Base-by-base conservation (phyloP, 345 rosid genomes). In the Boechera divaricarpa region DNA sequence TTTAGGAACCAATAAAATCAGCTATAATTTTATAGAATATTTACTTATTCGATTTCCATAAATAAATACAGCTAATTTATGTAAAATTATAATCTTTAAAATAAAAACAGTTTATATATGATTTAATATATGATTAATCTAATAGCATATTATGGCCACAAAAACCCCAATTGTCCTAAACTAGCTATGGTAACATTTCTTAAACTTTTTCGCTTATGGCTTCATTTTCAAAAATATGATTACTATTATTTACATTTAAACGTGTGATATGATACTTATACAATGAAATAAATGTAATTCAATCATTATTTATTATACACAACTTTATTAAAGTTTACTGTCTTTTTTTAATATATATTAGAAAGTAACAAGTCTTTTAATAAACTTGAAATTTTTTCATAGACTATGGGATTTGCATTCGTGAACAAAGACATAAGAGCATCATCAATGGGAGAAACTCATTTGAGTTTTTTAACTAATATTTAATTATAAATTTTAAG, bases 111-210 rank as follows among this genome's bases (percentile, higher is more conserved):
- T 16, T 16, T 16, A 16, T 16, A 16, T 16, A 16, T 16, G 16
- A 16, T 16, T 16, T 16, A 16, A 16, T 16, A 16, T 16, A 16
- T 16, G 16, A 16, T 16, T 16, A 16, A 16, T 16, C 16, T 16
- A 16, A 16, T 16, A 16, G 16, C 16, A 16, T 16, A 16, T 16
- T 16, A 16, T 16, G 16, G 80, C 35, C 44, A 35, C 71, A 77
- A 70, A 63, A 77, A 77, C 21, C 2, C 42, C 6, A 70, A 55
- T 2, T 77, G 76, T 51, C 69, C 69, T 63, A 62, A 35, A 55
- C 71, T 77, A 44, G 65, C 80, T 24, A 77, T 54, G 80, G 80
- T 77, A 77, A 41, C 7, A 67, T 49, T 38, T 67, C 52, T 58
- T 28, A 5, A 56, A 29, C 33, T 2, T 16, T 28, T 47, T 36